Base-by-base conservation (phyloP, 805 yeast species). In the Candida ortonii region DNA sequence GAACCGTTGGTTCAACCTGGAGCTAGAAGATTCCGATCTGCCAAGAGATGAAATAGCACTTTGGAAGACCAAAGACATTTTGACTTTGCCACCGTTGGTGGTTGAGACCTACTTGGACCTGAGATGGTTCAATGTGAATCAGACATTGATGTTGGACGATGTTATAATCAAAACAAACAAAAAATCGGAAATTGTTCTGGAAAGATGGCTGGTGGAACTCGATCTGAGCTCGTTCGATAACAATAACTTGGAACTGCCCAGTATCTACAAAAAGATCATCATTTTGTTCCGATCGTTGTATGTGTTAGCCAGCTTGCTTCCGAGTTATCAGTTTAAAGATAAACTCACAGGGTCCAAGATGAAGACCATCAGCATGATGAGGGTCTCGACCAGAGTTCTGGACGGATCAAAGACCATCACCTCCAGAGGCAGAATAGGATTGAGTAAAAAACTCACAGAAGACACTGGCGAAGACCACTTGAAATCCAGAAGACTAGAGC, bases 121-220 rank as follows among this genome's bases (percentile, higher is more conserved):
- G 17, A 18, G 58, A n/a, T 47, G 47, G 2, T 34, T 58, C 27
- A 38, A 40, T 21, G 29, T 47, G 10, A 39, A 45, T n/a, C 53
- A 52, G 27, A 39, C 52, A 6, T 43, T 58, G 12, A 29, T 48
- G 29, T 29, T 57, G 5, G 50, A 51, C 18, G 53, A 47, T 16
- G 64, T 72, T 7, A 79, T 79, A 9, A 66, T 81, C 7, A 75
- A 70, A 39, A 82, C 81, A 10, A 67, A 72, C 3, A 76, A 73
- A 50, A 83, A 83, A 50, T 69, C 76, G 12, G 97, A 90, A 58
- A 75, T 93, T n/a, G 96, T 93, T 2, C 62, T 93, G 38, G 98
- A 93, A 53, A 71, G 98, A 39, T 93, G 98, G 98, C 67, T 87
- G 16, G 63, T 93, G 21, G 96, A 89, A 56, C 73, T 89, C 41